Evolutionary conservation across 176 grass and related monocot species (phyloP), one percentile per base, ranked within the genome.

Genomic region (Oropetium thomaeum): DNA sequence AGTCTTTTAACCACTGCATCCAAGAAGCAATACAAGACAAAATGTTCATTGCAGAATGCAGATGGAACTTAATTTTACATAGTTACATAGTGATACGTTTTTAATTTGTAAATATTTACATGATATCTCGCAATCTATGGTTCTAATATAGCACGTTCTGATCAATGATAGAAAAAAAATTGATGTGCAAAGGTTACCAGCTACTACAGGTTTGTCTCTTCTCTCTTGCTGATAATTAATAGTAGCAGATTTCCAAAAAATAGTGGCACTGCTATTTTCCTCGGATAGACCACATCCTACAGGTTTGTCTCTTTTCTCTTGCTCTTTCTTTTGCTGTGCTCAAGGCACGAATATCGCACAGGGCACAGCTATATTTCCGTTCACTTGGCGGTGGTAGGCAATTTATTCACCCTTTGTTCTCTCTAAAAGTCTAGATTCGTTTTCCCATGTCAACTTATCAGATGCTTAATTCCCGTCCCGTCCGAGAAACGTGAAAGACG

Each of bases 341-440:
- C 45, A 35, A 39, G 19, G 65, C 38, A 35, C 14, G 29, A 44
- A 33, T 60, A 35, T 70, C 22, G 28, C 54, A 22, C 52, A 58
- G 51, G 15, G 28, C 54, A 22, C 52, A 58, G 51, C 37, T 34
- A 8, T 22, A 58, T 22, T 22, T 32, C 17, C 19, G 49, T 68
- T 42, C 35, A 5, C 26, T 44, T 25, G 53, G 40, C 15, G 5
- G 40, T 15, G 22, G 34, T 15, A 35, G 22, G n/a, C 45, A 54
- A 54, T 4, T 4, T 1, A 28, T 45, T 19, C 2, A 2, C 51
- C n/a, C 10, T 43, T 23, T 33, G 15, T 11, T 58, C 12, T 55
- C 57, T 74, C 35, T 45, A 4, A 19, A 12, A 27, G 20, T 43
- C 47, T 58, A 74, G 27, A 65, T 82, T 82, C 59, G n/a, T 12